Conservation (phyloP, 148 eudicot species). For the Nepenthes gracilis region DNA sequence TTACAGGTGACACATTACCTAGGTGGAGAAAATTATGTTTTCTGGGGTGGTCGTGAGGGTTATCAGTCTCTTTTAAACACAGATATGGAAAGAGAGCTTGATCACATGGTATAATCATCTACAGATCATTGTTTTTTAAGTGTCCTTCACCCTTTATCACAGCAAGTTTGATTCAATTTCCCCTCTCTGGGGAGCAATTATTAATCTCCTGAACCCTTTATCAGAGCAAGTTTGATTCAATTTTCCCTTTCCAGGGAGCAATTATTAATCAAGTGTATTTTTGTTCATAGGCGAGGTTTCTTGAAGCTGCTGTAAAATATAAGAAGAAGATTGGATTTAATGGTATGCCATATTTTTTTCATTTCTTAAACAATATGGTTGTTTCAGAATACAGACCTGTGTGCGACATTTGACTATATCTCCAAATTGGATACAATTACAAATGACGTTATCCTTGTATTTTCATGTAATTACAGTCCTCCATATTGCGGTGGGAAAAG, state of each 20-base stretch:
- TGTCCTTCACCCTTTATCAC: background rate
- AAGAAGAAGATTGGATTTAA: slow-evolving; percentile 97
- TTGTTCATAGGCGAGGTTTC: slow-evolving; percentile 64
- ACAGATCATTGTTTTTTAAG: background rate
- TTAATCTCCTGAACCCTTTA: background rate
- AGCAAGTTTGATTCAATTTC: background rate
- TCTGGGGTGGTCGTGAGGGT: slow-evolving; percentile 99
- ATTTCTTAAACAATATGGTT: background rate
- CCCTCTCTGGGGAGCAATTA: background rate
- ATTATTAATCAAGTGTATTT: background rate
- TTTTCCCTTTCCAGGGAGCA: background rate
- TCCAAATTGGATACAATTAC: too few species aligned
- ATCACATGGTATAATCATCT: slow-evolving; percentile 63
- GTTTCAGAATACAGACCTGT: background rate
- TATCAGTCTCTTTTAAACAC: slow-evolving; percentile 92
- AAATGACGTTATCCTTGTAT: too few species aligned
- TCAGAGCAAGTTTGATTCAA: background rate
- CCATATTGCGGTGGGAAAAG: too few species aligned
- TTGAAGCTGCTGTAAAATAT: slow-evolving; percentile 74
- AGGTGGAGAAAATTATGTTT: slow-evolving; percentile 96
- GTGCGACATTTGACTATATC: too few species aligned
- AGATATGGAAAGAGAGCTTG: slow-evolving; percentile 92
- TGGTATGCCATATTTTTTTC: slow-evolving; percentile 31
- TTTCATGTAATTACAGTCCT: too few species aligned
- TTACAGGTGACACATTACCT: slow-evolving; percentile 90